Conservation (phyloP, 2,329 filamentous ascomycete genomes). For the Endoconidiophora laricicola region DNA sequence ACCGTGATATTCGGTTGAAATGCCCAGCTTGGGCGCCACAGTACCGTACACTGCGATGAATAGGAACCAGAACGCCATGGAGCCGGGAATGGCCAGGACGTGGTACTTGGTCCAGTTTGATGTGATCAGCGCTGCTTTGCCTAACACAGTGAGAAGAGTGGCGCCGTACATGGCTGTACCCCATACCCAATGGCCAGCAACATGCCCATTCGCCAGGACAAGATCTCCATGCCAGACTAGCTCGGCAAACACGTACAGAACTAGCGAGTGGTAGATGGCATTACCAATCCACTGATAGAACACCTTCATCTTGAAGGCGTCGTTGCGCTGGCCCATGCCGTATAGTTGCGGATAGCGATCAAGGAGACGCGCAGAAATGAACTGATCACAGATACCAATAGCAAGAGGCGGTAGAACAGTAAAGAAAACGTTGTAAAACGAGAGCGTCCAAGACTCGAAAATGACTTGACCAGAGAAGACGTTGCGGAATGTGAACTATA, state of each 20-base stretch:
- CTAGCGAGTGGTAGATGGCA: slow-evolving; percentile 85
- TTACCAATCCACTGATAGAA: slow-evolving; percentile 89
- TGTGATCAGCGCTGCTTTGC: slow-evolving; percentile 86
- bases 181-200: slow-evolving; percentile 95
- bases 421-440: slow-evolving; percentile 98
- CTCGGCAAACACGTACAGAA: slow-evolving; percentile 76
- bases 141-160: slow-evolving; percentile 80
- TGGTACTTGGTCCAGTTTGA: slow-evolving; percentile 99
- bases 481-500: slow-evolving; percentile 89
- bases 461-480: slow-evolving; percentile 95
- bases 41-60: slow-evolving; percentile 80
- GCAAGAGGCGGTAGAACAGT: slow-evolving; percentile 86
- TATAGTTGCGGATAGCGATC: slow-evolving; percentile 96
- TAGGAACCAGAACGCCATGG: slow-evolving; percentile 76
- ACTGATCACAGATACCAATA: slow-evolving; percentile 93
- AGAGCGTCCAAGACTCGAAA: slow-evolving; percentile 98
- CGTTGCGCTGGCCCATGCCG: slow-evolving; percentile 76
- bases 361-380: slow-evolving; percentile 80
- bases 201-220: slow-evolving; percentile 59
- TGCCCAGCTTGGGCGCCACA: slow-evolving; percentile 63
- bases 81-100: slow-evolving; percentile 85
- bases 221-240: slow-evolving; percentile 72
- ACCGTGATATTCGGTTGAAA: slow-evolving; percentile 74
- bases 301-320: slow-evolving; percentile 84
- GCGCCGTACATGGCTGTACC: slow-evolving; percentile 88